These are phyloP conservation scores for Juglanconis sp. DNA, from an alignment of 2,329 filamentous ascomycete genomes.

Conservation along the genomic window DNA sequence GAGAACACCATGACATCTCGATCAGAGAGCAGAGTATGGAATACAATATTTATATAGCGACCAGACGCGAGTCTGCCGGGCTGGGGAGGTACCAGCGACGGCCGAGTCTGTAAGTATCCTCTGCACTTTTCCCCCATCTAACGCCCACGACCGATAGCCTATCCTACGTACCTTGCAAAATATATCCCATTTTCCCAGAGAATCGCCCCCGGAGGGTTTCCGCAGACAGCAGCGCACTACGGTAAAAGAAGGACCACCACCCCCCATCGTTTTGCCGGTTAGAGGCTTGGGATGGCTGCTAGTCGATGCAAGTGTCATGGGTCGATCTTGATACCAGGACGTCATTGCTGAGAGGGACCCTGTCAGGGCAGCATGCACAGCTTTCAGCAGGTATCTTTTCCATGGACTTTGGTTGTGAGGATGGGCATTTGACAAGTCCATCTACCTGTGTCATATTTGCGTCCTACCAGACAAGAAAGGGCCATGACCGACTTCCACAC, in stretches of 20 bases:
- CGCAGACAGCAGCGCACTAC: too few species aligned
- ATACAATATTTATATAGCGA: conserved; percentile 16
- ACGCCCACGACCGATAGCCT: conserved; percentile 10
- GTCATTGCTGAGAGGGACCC: conserved; percentile 11
- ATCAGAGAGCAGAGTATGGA: conserved; percentile 3
- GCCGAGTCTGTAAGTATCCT: conserved; percentile 4
- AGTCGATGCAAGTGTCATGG: conserved; percentile 17
- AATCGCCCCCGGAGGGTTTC: not conserved
- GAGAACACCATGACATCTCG: not conserved
- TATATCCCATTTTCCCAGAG: not conserved
- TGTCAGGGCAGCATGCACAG: not conserved
- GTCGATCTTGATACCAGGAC: conserved; percentile 8
- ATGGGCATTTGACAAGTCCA: not conserved
- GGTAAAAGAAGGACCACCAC: not conserved
- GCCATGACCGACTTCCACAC: not conserved
- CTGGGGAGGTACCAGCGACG: conserved; percentile 1
- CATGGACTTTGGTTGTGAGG: not conserved
- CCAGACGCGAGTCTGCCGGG: conserved; percentile 1
- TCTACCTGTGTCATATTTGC: not conserved
- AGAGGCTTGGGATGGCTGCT: conserved; percentile 11
- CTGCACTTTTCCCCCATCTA: not conserved
- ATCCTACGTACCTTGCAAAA: conserved; percentile 3
- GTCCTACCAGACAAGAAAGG: not conserved
- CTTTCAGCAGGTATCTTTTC: not conserved
- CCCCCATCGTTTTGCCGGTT: conserved; percentile 7